These are phyloP conservation scores for Zygotorulaspora chibaensis DNA, from an alignment of 805 yeast species.

Conservation along the genomic window DNA sequence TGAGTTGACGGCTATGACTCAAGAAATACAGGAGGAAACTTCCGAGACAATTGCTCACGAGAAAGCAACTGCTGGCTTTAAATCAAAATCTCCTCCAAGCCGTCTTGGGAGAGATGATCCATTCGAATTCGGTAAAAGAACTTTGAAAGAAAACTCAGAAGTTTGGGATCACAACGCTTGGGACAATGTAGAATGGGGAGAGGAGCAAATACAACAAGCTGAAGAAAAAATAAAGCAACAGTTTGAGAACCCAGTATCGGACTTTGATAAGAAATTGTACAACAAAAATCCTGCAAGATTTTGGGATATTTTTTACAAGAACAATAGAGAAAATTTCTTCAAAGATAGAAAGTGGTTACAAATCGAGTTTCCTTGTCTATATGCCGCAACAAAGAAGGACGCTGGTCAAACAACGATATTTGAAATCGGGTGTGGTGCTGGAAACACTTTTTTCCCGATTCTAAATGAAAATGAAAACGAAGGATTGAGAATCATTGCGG, in stretches of 20 bases:
- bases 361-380: constrained; percentile 85
- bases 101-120: constrained; percentile 84
- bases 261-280: constrained; percentile 72
- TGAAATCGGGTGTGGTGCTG: constrained; percentile 98
- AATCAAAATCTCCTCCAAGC: constrained; percentile 30
- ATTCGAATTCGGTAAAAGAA: constrained; percentile 87
- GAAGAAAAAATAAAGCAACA: constrained; percentile 70
- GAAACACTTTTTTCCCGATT: constrained; percentile 92
- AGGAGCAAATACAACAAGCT: constrained; percentile 75
- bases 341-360: constrained; percentile 95
- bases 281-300: constrained; percentile 85
- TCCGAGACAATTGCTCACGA: constrained; percentile 24
- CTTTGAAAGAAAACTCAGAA: constrained; percentile 62
- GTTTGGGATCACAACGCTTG: constrained; percentile 90
- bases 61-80: neutral
- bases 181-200: constrained; percentile 98
- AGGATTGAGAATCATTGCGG: constrained; percentile 70
- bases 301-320: constrained; percentile 92
- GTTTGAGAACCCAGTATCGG: constrained; percentile 77
- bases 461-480: constrained; percentile 77
- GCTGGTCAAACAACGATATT: constrained; percentile 69
- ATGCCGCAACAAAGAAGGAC: constrained; percentile 68
- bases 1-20: constrained; percentile 19
- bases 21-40: constrained; percentile 25
- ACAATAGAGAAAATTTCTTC: constrained; percentile 89